Evolutionary conservation across 495 filamentous ascomycete species (phyloP).

Genomic region (Glutinoglossum americanum): DNA sequence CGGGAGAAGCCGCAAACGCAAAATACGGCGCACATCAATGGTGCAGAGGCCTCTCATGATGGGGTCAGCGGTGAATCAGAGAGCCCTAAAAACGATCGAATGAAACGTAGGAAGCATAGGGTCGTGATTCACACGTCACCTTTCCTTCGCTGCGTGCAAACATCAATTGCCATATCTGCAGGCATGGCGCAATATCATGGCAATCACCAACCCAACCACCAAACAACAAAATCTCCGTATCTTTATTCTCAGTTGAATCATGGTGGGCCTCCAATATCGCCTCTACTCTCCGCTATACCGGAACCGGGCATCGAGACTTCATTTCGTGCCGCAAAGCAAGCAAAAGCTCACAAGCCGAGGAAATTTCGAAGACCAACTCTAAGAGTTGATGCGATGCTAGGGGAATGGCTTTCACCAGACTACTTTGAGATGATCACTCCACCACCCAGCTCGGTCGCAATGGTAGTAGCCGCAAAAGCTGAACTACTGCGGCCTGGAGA

Average conservation of each 20-base stretch:
- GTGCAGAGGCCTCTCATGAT: not conserved
- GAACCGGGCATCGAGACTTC: not conserved
- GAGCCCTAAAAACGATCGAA: not conserved
- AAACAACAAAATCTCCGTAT: not conserved
- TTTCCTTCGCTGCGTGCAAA: constrained; percentile 83
- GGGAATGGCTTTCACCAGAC: constrained; percentile 83
- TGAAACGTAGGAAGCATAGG: constrained; percentile 39
- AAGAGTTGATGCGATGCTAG: constrained; percentile 77
- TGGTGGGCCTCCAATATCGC: not conserved
- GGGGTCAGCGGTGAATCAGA: not conserved
- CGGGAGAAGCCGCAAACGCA: constrained; percentile 19
- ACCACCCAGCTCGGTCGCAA: constrained; percentile 62
- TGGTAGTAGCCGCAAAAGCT: constrained; percentile 72
- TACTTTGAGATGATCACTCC: constrained; percentile 87
- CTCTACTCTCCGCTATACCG: not conserved
- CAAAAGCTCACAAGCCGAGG: not conserved
- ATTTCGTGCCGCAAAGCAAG: not conserved
- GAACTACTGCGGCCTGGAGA: constrained; percentile 56
- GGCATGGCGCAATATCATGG: constrained; percentile 45
- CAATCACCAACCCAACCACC: not conserved
- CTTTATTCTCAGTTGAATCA: not conserved
- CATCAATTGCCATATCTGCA: constrained; percentile 70
- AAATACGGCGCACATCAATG: not conserved
- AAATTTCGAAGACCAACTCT: constrained; percentile 29
- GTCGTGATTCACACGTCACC: constrained; percentile 82